Evolutionary conservation across 2,329 filamentous ascomycete species (phyloP), one percentile per base, ranked within the genome.

Genomic region (Aspergillus sp.): DNA sequence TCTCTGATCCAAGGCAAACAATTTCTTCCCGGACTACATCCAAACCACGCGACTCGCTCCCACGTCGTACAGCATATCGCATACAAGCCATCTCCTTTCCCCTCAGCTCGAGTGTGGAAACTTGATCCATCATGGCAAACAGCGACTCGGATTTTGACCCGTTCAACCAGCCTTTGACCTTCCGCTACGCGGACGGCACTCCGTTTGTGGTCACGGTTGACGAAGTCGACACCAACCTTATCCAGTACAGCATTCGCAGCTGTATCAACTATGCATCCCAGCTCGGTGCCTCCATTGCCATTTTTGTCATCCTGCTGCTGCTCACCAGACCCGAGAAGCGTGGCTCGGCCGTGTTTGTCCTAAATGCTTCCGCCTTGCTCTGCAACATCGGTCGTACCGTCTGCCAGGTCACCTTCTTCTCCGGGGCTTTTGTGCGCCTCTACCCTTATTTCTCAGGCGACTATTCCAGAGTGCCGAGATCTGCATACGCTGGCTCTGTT

Each of bases 211-310:
- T 82, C 45, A 65, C 71, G 49, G 72, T 87, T 59, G 51, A 63
- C 9, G 69, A 74, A 3, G 60, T 88, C 45, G 73, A 85, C 64
- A 56, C 62, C 4, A 16, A 24, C 18, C 80, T 79, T 53, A 73
- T 81, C 56, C 72, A 77, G 59, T 83, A 83, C 69, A 79, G 78
- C 60, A 73, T 80, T 58, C 75, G 76, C 9, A 70, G 81, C 39
- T 80, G 75, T 70, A 86, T 90, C 79, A 88, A 87, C 75, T 91
- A 88, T 71, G 87, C 85, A 55, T 77, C 83, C 18, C 90, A 94
- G 72, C 81, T 92, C 54, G 91, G 91, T 31, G 85, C 89, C 24
- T 85, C 84, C 51, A 64, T 88, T 58, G 76, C 89, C 61, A 84
- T 92, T 68, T 78, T 93, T 18, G 65, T 89, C 49, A 80, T 90